A percentile compares a stretch with the other conserved stretches of the same genome.
These are phyloP conservation scores for Forsythia suspensa DNA, from an alignment of 257 asterid species.

Conservation along the genomic window DNA sequence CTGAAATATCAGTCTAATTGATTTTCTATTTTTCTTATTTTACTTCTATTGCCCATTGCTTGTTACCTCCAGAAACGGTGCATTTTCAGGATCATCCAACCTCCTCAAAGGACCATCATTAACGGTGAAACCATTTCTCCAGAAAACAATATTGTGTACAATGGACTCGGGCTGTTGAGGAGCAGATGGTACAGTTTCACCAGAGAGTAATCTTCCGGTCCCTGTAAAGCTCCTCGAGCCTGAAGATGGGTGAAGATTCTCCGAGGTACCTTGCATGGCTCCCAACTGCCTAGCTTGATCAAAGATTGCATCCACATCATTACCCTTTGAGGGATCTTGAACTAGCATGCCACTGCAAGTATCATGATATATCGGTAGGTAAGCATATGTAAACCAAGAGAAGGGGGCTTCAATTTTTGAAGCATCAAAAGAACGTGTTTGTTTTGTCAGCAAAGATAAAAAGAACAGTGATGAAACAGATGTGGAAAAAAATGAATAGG, in stretches of 20 bases:
- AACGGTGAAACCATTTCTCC: conserved; percentile 97
- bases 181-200: conserved; percentile 56
- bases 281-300: conserved; percentile 48
- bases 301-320: conserved; percentile 56
- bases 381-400: background rate
- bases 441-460: background rate
- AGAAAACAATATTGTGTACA: conserved; percentile 81
- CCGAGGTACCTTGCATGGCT: conserved; percentile 31
- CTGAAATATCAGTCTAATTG: background rate
- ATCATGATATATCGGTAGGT: conserved; percentile 17
- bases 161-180: conserved; percentile 76
- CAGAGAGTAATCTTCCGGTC: conserved; percentile 75
- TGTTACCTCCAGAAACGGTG: conserved; percentile 76
- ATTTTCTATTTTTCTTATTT: background rate
- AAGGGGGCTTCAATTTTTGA: background rate
- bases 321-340: conserved; percentile 58
- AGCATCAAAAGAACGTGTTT: background rate
- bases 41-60: background rate
- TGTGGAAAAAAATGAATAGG: background rate
- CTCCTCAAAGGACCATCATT: conserved; percentile 92
- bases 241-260: conserved; percentile 60
- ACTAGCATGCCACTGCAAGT: conserved; percentile 80
- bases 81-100: conserved; percentile 91
- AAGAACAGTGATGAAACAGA: background rate
- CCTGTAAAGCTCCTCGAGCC: conserved; percentile 83